A percentile compares a stretch with the other conserved stretches of the same genome.
Conservation (phyloP, 768 basidiomycete species). For the Lentinula raphanica region DNA sequence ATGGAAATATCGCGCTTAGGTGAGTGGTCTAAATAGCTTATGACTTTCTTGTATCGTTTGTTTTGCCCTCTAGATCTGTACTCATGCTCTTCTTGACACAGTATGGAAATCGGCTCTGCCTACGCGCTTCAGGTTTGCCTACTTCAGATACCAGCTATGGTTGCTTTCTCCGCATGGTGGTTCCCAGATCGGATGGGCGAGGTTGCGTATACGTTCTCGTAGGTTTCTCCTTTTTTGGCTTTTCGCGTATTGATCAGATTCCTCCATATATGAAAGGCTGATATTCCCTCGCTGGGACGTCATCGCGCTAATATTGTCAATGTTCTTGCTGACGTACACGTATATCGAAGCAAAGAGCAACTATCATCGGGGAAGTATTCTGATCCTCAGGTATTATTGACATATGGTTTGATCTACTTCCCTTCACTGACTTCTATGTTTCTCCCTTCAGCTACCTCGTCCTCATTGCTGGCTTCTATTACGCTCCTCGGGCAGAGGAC, state of each 20-base stretch:
- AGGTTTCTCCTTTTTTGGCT: constrained; percentile 26
- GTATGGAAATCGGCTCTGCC: constrained; percentile 99
- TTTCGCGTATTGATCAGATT: neutral
- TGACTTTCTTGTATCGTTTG: neutral
- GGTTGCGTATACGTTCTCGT: constrained; percentile 91
- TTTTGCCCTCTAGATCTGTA: neutral
- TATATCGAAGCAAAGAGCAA: constrained; percentile 99
- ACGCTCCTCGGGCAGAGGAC: constrained; percentile 55
- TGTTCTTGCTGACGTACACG: constrained; percentile 97
- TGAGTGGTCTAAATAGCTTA: constrained; percentile 37
- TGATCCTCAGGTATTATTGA: constrained; percentile 84
- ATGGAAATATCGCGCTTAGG: constrained; percentile 96
- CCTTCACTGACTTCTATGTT: constrained; percentile 33
- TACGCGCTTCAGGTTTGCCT: constrained; percentile 98
- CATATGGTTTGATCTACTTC: neutral
- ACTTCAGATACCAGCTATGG: constrained; percentile 97
- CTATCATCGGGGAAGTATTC: constrained; percentile 94
- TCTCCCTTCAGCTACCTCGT: constrained; percentile 74
- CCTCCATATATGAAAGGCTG: constrained; percentile 37
- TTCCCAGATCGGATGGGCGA: constrained; percentile 82
- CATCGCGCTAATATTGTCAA: constrained; percentile 87
- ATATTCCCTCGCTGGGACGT: constrained; percentile 99
- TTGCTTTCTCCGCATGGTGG: constrained; percentile 96
- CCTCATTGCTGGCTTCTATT: constrained; percentile 88
- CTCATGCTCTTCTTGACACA: constrained; percentile 22